Base-by-base conservation (phyloP, 2,329 filamentous ascomycete genomes). In the Ophiosphaerella korrae region DNA sequence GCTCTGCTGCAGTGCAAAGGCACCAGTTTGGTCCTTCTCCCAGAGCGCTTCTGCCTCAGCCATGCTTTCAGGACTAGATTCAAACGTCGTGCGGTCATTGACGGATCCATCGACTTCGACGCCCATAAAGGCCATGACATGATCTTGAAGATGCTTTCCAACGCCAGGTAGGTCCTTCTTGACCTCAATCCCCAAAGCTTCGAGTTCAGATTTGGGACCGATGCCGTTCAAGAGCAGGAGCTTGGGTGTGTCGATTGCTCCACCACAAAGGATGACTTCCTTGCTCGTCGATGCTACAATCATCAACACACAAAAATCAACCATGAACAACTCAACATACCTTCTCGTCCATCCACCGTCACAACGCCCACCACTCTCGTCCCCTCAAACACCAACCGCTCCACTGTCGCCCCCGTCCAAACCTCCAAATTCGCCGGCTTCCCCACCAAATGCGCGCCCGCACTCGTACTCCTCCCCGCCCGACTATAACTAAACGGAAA, bases 381-480 rank as follows among this genome's bases (percentile, higher is more conserved):
- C 2, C 68, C 69, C 13, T 64, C 57, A 53, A 68, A 69, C 37
- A 58, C 21, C 13, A 74, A 48, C 12, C 44, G 54, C n/a, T 63
- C 47, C 14, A 85, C 81, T 2, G 75, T 74, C 0, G 79, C 67
- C 16, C 78, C 67, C 3, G 80, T 81, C 51, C 81, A 53, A 23
- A 87, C 72, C 0, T 76, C 80, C 34, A 88, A 66, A 52, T 87
- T 87, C 0, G 72, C 62, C 0, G 81, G 80, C 0, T 62, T 38
- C 3, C 75, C 73, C 11, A 77, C 60, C 44, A 74, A 53, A 65
- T 73, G 66, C 31, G 67, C 72, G 18, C 50, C 60, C 8, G 71
- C 71, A 50, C 70, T 72, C 31, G 68, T 72, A 12, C 58, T 63
- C 32, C 71, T 55, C n/a, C 71, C 68, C 9, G 68, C 57, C 31